These are phyloP conservation scores for Mortierella sp. DNA, from an alignment of 371 early-diverging fungal genomes.

Conservation along the genomic window DNA sequence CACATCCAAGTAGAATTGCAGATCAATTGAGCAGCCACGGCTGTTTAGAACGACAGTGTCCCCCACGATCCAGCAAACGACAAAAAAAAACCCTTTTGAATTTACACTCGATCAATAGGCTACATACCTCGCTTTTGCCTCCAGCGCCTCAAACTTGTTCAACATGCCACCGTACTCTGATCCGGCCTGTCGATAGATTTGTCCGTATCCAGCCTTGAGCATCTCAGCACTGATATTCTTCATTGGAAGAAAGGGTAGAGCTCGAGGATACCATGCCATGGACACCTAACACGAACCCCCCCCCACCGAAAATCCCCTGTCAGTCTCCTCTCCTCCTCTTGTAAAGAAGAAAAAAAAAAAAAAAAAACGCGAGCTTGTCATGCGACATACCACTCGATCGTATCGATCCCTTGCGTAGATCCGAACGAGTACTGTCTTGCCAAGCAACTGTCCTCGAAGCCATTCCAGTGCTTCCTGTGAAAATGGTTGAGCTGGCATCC, in stretches of 20 bases:
- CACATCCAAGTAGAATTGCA: too few relatives aligned
- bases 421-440: slow-evolving; percentile 63
- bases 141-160: slow-evolving; percentile 58
- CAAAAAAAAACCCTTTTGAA: too few relatives aligned
- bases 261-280: slow-evolving; percentile 68
- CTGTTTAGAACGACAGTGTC: too few relatives aligned
- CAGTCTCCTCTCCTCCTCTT: neutral
- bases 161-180: slow-evolving; percentile 72
- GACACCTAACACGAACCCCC: slow-evolving; percentile 60
- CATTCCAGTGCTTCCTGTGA: slow-evolving; percentile 68
- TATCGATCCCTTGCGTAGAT: slow-evolving; percentile 74
- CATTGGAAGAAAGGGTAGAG: slow-evolving; percentile 55
- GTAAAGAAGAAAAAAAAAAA: too few relatives aligned
- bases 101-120: too few relatives aligned
- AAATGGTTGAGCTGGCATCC: slow-evolving; percentile 78
- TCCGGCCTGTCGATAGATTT: slow-evolving; percentile 74
- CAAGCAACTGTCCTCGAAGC: slow-evolving; percentile 60
- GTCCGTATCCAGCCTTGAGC: slow-evolving; percentile 73
- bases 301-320: too few relatives aligned
- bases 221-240: slow-evolving; percentile 78
- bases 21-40: too few relatives aligned
- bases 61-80: too few relatives aligned
- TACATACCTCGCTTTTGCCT: slow-evolving; percentile 68
- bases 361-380: neutral
- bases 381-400: slow-evolving; percentile 63